Conservation (phyloP, 2,329 filamentous ascomycete genomes). For the Clarireedia hainanense region DNA sequence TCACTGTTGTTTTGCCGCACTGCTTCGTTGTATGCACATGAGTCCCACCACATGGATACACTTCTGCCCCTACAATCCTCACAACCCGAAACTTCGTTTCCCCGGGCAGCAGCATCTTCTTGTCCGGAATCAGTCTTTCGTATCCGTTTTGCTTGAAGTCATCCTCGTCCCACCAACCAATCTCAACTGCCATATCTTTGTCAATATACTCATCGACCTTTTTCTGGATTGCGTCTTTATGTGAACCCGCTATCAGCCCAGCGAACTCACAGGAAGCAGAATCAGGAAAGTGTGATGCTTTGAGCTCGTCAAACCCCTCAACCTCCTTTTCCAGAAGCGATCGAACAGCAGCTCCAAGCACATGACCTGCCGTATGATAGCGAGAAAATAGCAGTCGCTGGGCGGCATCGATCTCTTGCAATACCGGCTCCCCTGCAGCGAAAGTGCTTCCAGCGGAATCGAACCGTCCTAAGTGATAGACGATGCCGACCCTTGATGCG, state of each 20-base stretch:
- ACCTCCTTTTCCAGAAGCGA: conserved; percentile 42
- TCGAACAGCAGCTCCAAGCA: conserved; percentile 61
- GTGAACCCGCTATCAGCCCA: conserved; percentile 56
- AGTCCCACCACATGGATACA: conserved; percentile 69
- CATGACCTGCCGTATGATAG: conserved; percentile 66
- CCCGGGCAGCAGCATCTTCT: conserved; percentile 32
- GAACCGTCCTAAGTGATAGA: conserved; percentile 61
- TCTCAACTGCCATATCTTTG: conserved; percentile 48
- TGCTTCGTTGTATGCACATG: conserved; percentile 55
- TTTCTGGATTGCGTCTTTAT: conserved; percentile 53
- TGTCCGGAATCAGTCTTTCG: conserved; percentile 47
- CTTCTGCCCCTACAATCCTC: conserved; percentile 58
- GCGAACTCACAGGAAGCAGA: conserved; percentile 60
- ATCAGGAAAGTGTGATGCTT: conserved; percentile 65
- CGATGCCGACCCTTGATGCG: conserved; percentile 39
- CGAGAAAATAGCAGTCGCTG: conserved; percentile 58
- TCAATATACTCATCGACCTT: conserved; percentile 51
- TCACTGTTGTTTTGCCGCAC: conserved; percentile 54
- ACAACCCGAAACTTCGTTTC: conserved; percentile 55
- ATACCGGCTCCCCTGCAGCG: conserved; percentile 35
- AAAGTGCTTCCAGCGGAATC: conserved; percentile 29
- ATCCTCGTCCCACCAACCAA: conserved; percentile 60
- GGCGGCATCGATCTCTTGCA: conserved; percentile 51
- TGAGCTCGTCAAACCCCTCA: conserved; percentile 53
- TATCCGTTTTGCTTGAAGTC: conserved; percentile 49